Percentiles rank a stretch among this genome's conserved stretches.
Conservation (phyloP, 495 filamentous ascomycete species). For the Aspergillus sparsus region DNA sequence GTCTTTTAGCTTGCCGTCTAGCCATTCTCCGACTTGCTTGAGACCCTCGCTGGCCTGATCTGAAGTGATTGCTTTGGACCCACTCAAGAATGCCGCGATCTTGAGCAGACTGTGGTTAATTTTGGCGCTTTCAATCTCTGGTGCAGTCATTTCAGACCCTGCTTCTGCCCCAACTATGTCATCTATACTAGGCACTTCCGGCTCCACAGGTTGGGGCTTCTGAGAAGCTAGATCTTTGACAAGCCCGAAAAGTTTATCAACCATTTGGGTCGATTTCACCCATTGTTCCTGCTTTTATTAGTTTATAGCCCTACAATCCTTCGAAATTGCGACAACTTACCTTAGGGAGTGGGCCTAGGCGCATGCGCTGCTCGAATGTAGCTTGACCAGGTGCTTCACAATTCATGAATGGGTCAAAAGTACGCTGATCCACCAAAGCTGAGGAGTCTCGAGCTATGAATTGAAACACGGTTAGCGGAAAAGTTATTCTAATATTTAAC, state of each 20-base stretch:
- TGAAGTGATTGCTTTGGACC: constrained; percentile 36
- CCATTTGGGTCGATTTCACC: constrained; percentile 39
- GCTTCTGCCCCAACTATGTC: constrained; percentile 26
- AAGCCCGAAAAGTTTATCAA: constrained; percentile 39
- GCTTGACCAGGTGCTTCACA: constrained; percentile 43
- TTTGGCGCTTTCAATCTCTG: constrained; percentile 37
- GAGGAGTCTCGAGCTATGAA: constrained; percentile 35
- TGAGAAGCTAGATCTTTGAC: constrained; percentile 37
- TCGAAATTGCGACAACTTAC: constrained; percentile 29
- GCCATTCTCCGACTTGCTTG: constrained; percentile 37
- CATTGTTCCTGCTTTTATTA: constrained; percentile 36
- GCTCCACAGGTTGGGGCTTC: constrained; percentile 33
- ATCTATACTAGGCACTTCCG: constrained; percentile 34
- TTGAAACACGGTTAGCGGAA: constrained; percentile 10
- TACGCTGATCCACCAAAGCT: constrained; percentile 34
- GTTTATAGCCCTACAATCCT: not conserved
- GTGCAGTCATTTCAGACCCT: constrained; percentile 35
- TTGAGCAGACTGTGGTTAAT: constrained; percentile 38
- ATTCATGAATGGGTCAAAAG: constrained; percentile 47
- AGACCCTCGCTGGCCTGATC: constrained; percentile 38
- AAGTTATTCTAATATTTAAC: not conserved
- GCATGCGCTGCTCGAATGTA: constrained; percentile 44
- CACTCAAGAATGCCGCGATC: constrained; percentile 38
- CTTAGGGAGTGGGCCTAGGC: constrained; percentile 42
- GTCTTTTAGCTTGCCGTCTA: constrained; percentile 30